Evolutionary conservation across 345 rosid species (phyloP), one percentile per base, ranked within the genome.

Genomic region (Moricandia moricandioides): DNA sequence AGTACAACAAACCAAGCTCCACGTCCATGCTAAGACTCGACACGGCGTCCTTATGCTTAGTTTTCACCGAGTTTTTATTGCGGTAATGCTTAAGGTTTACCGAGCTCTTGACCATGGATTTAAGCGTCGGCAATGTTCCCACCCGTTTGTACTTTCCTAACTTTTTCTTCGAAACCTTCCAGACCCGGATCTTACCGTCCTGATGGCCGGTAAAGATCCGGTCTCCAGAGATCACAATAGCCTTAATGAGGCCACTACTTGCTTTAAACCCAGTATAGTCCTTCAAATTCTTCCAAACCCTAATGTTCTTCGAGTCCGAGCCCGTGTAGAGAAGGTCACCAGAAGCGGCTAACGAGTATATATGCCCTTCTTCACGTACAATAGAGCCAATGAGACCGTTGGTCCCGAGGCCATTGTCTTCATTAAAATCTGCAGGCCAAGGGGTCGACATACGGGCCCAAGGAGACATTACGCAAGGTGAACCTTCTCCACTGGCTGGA

Each of bases 241-340:
- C 87, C 5, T 86, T 86, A 1, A 86, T 83, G 18, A 89, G 82
- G 0, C 91, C 95, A 45, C 92, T 86, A 62, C 73, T 81, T 14
- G 90, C 78, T 82, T 86, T 89, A 55, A 89, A 89, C 2, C 92
- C 90, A 0, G 89, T 35, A 6, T 84, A 74, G 5, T 89, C 90
- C 75, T 84, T 78, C 73, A 87, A 49, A 47, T 86, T 83, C 79
- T 80, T 87, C 95, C 95, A 89, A 3, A 88, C 90, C 18, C 92
- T 85, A 24, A 89, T 85, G 83, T 89, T 89, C 82, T 83, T 87
- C 49, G 91, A 86, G 40, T 86, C 92, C 0, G 95, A 87, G 0
- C 95, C 95, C 2, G 95, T 89, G 72, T 86, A 89, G 2, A 89
- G 73, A 73, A 89, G 80, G 51, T 86, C 86, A 18, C 92, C 88